Percentiles rank a stretch among this genome's conserved stretches.
Conservation (phyloP, 202 grass and related monocot genomes). For the Saccharum hybrid region DNA sequence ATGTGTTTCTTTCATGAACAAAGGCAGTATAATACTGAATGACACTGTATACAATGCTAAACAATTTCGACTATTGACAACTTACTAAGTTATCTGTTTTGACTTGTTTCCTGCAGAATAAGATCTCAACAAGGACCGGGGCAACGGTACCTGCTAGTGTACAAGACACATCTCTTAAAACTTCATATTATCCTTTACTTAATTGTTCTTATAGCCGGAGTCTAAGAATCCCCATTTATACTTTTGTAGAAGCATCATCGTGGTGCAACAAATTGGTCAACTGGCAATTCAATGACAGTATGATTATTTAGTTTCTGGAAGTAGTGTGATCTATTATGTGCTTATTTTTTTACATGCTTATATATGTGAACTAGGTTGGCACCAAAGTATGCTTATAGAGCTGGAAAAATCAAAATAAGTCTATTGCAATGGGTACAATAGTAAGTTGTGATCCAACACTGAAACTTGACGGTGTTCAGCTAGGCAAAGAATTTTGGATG, state of each 20-base stretch:
- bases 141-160: too few species aligned
- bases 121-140: too few species aligned
- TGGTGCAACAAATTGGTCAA: background rate
- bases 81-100: too few species aligned
- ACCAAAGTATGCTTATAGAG: background rate
- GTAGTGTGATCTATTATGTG: background rate
- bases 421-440: background rate
- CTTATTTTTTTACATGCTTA: background rate
- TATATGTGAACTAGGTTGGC: background rate
- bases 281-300: too few species aligned
- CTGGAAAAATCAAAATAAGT: background rate
- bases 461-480: background rate
- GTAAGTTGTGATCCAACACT: constrained; percentile 10
- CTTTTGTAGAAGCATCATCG: background rate
- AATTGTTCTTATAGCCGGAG: background rate
- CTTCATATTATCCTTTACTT: background rate
- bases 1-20: too few species aligned
- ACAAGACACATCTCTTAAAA: too few species aligned
- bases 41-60: too few species aligned
- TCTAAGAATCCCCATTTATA: background rate
- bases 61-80: too few species aligned
- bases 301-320: too few species aligned
- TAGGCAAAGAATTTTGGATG: background rate
- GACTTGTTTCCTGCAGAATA: too few species aligned
- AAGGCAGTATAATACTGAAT: too few species aligned